These are phyloP conservation scores for Ophiostoma angusticollis DNA, from an alignment of 2,329 filamentous ascomycete species.

Conservation along the genomic window DNA sequence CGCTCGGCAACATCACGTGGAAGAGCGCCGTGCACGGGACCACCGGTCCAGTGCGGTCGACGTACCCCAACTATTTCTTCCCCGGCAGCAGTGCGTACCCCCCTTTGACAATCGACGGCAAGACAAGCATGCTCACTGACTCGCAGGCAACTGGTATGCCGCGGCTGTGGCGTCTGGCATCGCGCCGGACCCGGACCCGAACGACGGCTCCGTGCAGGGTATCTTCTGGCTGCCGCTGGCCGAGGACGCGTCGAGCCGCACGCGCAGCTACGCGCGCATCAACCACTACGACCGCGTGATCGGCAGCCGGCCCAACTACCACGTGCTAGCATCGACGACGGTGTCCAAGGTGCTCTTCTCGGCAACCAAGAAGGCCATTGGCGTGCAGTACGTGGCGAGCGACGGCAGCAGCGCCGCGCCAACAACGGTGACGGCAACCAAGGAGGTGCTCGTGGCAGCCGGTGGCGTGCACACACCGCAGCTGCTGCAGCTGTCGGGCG, in stretches of 20 bases:
- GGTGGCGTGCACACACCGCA: constrained; percentile 30
- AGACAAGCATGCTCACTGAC: background rate
- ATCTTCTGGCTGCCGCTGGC: constrained; percentile 10
- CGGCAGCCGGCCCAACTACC: constrained; percentile 23
- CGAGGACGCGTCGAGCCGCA: constrained; percentile 12
- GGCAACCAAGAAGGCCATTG: constrained; percentile 38
- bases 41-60: constrained; percentile 19
- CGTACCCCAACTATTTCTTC: constrained; percentile 22
- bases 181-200: constrained; percentile 5
- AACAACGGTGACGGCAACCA: constrained; percentile 11
- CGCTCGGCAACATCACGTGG: constrained; percentile 20
- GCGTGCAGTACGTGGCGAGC: constrained; percentile 44
- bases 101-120: background rate
- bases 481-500: constrained; percentile 32
- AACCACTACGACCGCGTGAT: constrained; percentile 27
- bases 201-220: constrained; percentile 14
- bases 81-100: constrained; percentile 17
- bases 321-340: constrained; percentile 34
- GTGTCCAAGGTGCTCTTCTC: constrained; percentile 26
- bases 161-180: constrained; percentile 2
- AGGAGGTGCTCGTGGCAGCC: constrained; percentile 31
- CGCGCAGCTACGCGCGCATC: constrained; percentile 27
- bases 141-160: constrained; percentile 1
- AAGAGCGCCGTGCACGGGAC: constrained; percentile 18
- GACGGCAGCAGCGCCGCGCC: constrained; percentile 17